These are phyloP conservation scores for Zygoascus tannicola DNA, from an alignment of 805 yeast genomes.

Conservation along the genomic window DNA sequence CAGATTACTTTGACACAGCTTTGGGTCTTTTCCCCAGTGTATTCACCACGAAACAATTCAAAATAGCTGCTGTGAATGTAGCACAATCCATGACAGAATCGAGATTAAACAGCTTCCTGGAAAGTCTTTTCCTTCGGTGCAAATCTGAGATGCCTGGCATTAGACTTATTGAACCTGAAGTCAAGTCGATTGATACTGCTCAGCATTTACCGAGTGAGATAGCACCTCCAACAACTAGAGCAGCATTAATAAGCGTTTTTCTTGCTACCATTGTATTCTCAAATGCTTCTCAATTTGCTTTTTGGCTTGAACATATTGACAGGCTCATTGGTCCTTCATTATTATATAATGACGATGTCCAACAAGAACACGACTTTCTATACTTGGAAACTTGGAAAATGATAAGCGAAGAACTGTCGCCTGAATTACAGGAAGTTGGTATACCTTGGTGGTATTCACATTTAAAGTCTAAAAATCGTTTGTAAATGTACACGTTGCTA, in stretches of 20 bases:
- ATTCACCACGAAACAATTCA: constrained; percentile 46
- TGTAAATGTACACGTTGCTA: not conserved
- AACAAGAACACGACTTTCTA: constrained; percentile 33
- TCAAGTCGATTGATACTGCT: not conserved
- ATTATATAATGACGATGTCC: constrained; percentile 5
- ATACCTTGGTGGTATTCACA: constrained; percentile 25
- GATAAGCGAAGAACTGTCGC: constrained; percentile 47
- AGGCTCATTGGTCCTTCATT: constrained; percentile 14
- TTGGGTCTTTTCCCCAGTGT: constrained; percentile 47
- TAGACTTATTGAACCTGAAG: constrained; percentile 15
- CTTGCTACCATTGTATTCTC: constrained; percentile 46
- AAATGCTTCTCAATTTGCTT: constrained; percentile 33
- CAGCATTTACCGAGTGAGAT: not conserved
- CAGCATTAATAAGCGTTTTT: constrained; percentile 40
- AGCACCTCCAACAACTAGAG: constrained; percentile 32
- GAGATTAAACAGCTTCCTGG: constrained; percentile 31
- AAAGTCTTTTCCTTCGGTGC: constrained; percentile 32
- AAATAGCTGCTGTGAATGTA: constrained; percentile 47
- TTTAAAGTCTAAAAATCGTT: not conserved
- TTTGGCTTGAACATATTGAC: constrained; percentile 41
- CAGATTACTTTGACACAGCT: constrained; percentile 39
- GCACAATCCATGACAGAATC: constrained; percentile 33
- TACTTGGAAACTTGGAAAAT: constrained; percentile 41
- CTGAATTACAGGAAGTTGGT: constrained; percentile 23
- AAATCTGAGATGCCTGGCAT: constrained; percentile 28